Base-by-base conservation (phyloP, 1,139 yeast genomes). In the Yamadazyma membranifaciens region DNA sequence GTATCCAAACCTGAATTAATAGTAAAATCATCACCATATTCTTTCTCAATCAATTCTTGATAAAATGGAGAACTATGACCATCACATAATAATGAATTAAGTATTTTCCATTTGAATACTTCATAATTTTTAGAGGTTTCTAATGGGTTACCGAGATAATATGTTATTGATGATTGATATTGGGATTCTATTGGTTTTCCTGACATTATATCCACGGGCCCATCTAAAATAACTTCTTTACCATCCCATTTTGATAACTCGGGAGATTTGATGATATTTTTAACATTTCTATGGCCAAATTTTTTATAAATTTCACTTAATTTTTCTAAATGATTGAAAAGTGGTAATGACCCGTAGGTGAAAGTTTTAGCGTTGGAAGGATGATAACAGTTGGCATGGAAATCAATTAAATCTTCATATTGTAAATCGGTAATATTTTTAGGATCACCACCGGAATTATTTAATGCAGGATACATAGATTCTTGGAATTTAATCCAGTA, bases 361-460 rank as follows among this genome's bases (percentile, higher is more conserved):
- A 83, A 88, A 0, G 96, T 84, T 54, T 75, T 81, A 1, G 96
- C 79, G 57, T 92, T 92, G 2, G 95, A 83, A 1, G 98, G 98
- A 56, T 91, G 96, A 59, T 92, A 92, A 54, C 85, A 76, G 4
- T 64, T 60, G 5, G 69, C 61, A 55, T 92, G 98, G 67, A 87
- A 92, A 25, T 81, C 81, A 6, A 83, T 67, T 45, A 92, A 71
- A 45, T 88, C 94, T 49, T 83, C 81, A 56, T 91, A 86, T 12
- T 75, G 69, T 47, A 92, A 67, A 43, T 81, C 74, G 0, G 96
- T 86, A 45, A 92, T 94, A 42, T 73, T 70, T 26, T 75, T 62
- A 1, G 99, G 99, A 57, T 92, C 96, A 40, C 99, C 99, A 28
- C 98, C 99, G 3, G 96, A 84, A 62, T 89, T 88, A 54, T 88